A percentile compares a stretch with the other conserved stretches of the same genome.
These are phyloP conservation scores for Fibroporia radiculosa DNA, from an alignment of 768 basidiomycete genomes.

Conservation along the genomic window DNA sequence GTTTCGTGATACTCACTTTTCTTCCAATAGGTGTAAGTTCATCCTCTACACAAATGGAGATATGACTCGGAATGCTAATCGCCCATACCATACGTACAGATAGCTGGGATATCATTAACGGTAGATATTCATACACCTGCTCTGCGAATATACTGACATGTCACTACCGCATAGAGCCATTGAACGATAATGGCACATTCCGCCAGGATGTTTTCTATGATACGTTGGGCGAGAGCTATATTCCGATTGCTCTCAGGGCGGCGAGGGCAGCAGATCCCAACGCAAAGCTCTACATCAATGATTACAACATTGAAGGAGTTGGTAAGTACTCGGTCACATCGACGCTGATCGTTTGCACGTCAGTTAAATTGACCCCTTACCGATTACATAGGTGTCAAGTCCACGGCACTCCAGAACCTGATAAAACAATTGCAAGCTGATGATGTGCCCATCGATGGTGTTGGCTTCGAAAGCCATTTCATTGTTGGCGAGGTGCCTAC, in stretches of 20 bases:
- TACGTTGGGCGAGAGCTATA: slow-evolving; percentile 40
- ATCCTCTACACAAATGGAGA: no score
- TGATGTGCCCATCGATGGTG: slow-evolving; percentile 49
- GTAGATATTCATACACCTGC: slow-evolving; percentile 8
- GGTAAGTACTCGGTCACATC: slow-evolving; percentile 5
- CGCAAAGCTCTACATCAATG: slow-evolving; percentile 49
- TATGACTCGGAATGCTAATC: no score
- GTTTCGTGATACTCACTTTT: no score
- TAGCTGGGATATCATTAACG: slow-evolving; percentile 49
- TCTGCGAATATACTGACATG: background rate
- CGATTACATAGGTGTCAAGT: slow-evolving; percentile 35
- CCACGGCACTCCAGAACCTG: slow-evolving; percentile 47
- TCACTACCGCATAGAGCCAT: slow-evolving; percentile 34
- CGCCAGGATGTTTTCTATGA: slow-evolving; percentile 46
- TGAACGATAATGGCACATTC: slow-evolving; percentile 56
- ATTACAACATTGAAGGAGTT: slow-evolving; percentile 28
- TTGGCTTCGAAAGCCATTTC: slow-evolving; percentile 56
- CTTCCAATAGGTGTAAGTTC: no score
- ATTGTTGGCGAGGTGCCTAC: slow-evolving; percentile 50
- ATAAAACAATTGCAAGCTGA: slow-evolving; percentile 38
- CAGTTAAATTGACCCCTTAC: no score
- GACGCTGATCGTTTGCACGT: background rate
- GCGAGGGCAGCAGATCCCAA: slow-evolving; percentile 47
- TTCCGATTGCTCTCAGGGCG: slow-evolving; percentile 42
- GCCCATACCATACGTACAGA: no score